Percentiles rank a stretch among this genome's conserved stretches.
These are phyloP conservation scores for Citrullus mucosospermus DNA, from an alignment of 306 rosid genomes.

Conservation along the genomic window DNA sequence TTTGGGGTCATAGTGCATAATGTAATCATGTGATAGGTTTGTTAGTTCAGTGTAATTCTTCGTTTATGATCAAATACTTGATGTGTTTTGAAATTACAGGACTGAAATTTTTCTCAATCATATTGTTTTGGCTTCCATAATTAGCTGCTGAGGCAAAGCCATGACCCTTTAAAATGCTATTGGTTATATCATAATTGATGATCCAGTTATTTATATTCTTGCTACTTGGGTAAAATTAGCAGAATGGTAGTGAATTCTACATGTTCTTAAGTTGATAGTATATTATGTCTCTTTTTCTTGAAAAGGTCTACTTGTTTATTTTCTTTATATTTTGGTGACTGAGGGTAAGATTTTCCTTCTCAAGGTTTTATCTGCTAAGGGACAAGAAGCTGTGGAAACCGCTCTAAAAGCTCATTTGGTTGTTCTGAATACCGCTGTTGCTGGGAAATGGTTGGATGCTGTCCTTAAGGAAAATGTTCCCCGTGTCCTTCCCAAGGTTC, in stretches of 20 bases:
- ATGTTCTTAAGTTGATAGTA: neutral
- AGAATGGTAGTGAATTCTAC: neutral
- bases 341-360: neutral
- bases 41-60: neutral
- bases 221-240: neutral
- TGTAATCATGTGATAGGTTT: neutral
- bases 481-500: conserved; percentile 76
- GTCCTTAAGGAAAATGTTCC: conserved; percentile 69
- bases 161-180: neutral
- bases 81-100: neutral
- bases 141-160: neutral
- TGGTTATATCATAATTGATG: neutral
- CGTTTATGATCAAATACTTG: neutral
- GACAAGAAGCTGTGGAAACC: conserved; percentile 52
- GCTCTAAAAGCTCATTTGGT: conserved; percentile 83
- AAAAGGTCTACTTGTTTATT: neutral
- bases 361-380: conserved; percentile 68
- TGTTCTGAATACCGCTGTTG: conserved; percentile 88
- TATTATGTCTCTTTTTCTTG: neutral
- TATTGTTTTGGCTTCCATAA: neutral
- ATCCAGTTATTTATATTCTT: neutral
- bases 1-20: neutral
- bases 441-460: conserved; percentile 96
- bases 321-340: conserved; percentile 5
- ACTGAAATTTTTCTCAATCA: neutral